Base-by-base conservation (phyloP, 2,329 filamentous ascomycete genomes). In the Apiospora malaysiana region DNA sequence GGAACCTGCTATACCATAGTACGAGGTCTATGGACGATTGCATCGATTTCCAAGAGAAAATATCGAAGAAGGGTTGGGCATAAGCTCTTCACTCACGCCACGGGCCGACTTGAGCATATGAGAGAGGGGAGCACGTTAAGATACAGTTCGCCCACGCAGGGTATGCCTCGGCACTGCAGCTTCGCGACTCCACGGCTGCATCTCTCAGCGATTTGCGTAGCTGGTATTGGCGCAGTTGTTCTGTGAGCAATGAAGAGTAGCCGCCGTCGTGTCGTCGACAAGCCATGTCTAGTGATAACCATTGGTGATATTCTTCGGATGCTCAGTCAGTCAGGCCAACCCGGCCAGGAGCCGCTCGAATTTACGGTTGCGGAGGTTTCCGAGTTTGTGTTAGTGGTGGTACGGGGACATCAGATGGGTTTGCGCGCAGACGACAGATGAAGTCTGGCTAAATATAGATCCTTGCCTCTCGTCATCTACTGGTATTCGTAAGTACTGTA, bases 161-260 rank as follows among this genome's bases (percentile, higher is more conserved):
- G 32, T n/a, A 63, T 63, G 21, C 56, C n/a, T 63, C 56, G 40
- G 9, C 32, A n/a, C 56, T 63, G 32, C 56, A 63, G 56, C 56
- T 21, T 23, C 32, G 32, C 56, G 56, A 40, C 10, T 14, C 32
- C 56, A 6, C 40, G 18, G 27, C 21, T n/a, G 2, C 9, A 23
- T n/a, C 21, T 37, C 32, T 56, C 25, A 21, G 49, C 49, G 25
- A 32, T 32, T 18, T 16, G 21, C 9, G 6, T 23, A 40, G 21
- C 16, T 23, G 32, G 27, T 2, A 12, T 18, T 12, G 32, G 1
- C 8, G 32, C 32, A 8, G 1, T 21, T n/a, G 32, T 63, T 37
- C 21, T 47, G 21, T 6, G 21, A 40, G 27, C 18, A n/a, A 23
- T 7, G 2, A 63, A 56, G 16, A 27, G 23, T 27, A 56, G 27